Percentiles rank a stretch among this genome's conserved stretches.
phyloP scores from a whole-genome alignment of 108 stramenopile genomes.

The Bacterosira constricta region DNA sequence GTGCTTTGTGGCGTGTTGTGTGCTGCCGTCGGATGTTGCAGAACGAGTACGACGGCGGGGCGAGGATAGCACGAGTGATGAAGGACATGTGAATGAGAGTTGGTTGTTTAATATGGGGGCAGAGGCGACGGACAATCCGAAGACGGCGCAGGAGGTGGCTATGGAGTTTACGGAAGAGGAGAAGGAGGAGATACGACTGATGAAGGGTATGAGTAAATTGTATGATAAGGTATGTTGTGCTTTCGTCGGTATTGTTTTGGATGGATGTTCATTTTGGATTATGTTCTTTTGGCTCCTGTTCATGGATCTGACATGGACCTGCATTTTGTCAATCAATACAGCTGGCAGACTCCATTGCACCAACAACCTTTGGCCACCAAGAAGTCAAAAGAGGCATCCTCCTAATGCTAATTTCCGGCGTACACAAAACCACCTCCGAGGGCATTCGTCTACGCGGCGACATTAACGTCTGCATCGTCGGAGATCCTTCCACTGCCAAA shows the following conservation, averaged over 20 bases:
- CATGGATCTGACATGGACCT: constrained; percentile 6
- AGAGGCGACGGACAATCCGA: constrained; percentile 53
- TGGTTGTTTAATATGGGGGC: constrained; percentile 35
- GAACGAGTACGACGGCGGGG: constrained; percentile 34
- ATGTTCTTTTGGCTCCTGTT: neutral
- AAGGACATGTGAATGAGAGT: constrained; percentile 20
- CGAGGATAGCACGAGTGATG: constrained; percentile 7
- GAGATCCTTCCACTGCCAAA: constrained; percentile 99
- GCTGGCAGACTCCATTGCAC: constrained; percentile 90
- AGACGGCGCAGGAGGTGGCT: constrained; percentile 79
- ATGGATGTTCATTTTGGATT: neutral
- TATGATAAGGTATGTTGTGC: constrained; percentile 62
- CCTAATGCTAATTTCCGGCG: constrained; percentile 95
- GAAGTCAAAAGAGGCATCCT: constrained; percentile 98
- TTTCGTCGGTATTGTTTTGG: neutral
- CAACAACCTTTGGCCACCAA: constrained; percentile 94
- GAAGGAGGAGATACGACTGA: constrained; percentile 82
- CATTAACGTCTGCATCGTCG: constrained; percentile 98
- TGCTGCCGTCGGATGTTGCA: constrained; percentile 72
- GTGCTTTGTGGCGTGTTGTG: constrained; percentile 91
- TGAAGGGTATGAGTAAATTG: constrained; percentile 68
- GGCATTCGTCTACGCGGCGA: constrained; percentile 98
- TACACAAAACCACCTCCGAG: constrained; percentile 95
- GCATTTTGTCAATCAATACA: constrained; percentile 7
- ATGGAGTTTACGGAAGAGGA: constrained; percentile 89